Evolutionary conservation across 768 basidiomycete genomes (phyloP).

Genomic region (Hortiboletus campestris): DNA sequence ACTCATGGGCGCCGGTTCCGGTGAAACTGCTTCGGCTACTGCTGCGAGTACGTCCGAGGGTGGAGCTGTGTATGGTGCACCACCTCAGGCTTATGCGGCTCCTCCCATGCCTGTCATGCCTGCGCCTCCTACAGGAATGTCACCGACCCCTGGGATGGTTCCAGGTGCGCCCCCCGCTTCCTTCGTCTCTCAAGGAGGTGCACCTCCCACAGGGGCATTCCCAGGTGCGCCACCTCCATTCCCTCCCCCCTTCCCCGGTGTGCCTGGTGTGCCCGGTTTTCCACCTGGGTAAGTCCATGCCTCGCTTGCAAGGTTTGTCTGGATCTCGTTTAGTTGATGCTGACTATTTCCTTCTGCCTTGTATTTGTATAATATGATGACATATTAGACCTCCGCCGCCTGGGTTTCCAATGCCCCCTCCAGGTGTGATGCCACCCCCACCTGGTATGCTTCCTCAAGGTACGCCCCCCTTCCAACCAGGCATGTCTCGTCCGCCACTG

Average conservation of each 20-base stretch:
- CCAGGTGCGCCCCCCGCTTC: conserved; percentile 46
- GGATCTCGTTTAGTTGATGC: conserved; percentile 15
- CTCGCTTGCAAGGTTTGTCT: conserved; percentile 12
- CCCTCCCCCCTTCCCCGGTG: conserved; percentile 42
- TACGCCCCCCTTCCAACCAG: conserved; percentile 37
- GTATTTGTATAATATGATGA: conserved; percentile 10
- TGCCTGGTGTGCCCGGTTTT: conserved; percentile 49
- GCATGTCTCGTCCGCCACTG: conserved; percentile 35
- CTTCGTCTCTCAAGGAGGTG: conserved; percentile 36
- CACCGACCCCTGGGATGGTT: conserved; percentile 39
- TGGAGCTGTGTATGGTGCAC: conserved; percentile 68
- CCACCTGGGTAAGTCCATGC: conserved; percentile 51
- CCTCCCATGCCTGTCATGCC: conserved; percentile 37
- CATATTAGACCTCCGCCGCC: conserved; percentile 47
- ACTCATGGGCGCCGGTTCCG: conserved; percentile 70
- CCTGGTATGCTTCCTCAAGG: conserved; percentile 39
- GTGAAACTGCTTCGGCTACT: conserved; percentile 31
- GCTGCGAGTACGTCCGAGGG: conserved; percentile 38
- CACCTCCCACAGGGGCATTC: conserved; percentile 39
- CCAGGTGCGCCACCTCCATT: conserved; percentile 36
- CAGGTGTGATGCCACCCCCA: conserved; percentile 34
- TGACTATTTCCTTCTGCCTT: conserved; percentile 15
- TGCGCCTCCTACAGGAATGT: conserved; percentile 28
- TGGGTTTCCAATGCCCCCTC: conserved; percentile 51
- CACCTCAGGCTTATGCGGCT: conserved; percentile 65